phyloP scores from a whole-genome alignment of 164 flowering plant species.

The Chimonanthus praecox region DNA sequence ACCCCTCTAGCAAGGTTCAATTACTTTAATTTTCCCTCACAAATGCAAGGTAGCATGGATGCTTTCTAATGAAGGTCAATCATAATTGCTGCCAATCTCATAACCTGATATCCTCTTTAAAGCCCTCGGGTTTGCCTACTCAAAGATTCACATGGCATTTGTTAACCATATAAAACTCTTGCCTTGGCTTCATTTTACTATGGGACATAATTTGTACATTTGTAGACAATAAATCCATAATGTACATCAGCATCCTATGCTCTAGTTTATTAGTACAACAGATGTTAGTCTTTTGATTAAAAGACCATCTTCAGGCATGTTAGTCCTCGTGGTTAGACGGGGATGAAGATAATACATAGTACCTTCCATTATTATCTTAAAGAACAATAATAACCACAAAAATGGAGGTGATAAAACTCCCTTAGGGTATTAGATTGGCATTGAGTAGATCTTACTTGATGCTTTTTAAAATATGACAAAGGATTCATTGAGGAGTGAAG shows the following conservation, averaged over 20 bases:
- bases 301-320: neutral
- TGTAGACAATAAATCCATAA: too few relatives aligned
- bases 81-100: neutral
- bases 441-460: neutral
- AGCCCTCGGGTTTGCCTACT: neutral
- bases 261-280: neutral
- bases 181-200: too few relatives aligned
- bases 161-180: too few relatives aligned
- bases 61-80: neutral
- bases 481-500: neutral
- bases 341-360: neutral
- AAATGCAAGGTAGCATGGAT: too few relatives aligned
- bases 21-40: too few relatives aligned
- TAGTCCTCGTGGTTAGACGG: neutral
- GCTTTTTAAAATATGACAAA: neutral
- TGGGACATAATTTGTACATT: too few relatives aligned
- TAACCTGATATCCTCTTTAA: neutral
- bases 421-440: neutral
- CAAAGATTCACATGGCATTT: neutral
- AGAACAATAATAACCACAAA: neutral
- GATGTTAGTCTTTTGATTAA: neutral
- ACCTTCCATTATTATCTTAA: neutral
- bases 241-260: too few relatives aligned
- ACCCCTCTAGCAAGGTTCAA: neutral
- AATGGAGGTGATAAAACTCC: neutral